Conservation (phyloP, 148 eudicot genomes). For the Persicaria maculosa region DNA sequence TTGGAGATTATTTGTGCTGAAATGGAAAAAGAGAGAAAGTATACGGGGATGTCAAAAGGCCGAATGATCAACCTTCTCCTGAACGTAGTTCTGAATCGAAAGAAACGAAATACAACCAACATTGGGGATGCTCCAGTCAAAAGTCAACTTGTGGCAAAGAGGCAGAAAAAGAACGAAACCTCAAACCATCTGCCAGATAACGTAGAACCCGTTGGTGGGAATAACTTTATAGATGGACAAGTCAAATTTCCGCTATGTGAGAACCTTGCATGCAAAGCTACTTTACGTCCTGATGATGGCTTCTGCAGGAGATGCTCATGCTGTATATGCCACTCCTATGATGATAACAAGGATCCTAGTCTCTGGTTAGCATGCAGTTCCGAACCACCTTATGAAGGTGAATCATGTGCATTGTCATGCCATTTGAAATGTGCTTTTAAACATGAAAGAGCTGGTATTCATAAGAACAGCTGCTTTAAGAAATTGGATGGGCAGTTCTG, state of each 20-base stretch:
- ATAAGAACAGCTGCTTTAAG: slow-evolving; percentile 22
- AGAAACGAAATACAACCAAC: slow-evolving; percentile 18
- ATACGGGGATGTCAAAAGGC: slow-evolving; percentile 36
- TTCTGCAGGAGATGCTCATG: slow-evolving; percentile 64
- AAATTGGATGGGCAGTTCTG: slow-evolving; percentile 43
- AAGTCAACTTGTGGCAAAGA: slow-evolving; percentile 25
- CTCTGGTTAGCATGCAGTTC: slow-evolving; percentile 51
- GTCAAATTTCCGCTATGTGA: slow-evolving; percentile 25
- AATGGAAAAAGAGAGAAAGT: slow-evolving; percentile 51
- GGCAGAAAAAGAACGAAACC: slow-evolving; percentile 33
- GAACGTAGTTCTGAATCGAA: slow-evolving; percentile 28
- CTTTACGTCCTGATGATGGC: slow-evolving; percentile 26
- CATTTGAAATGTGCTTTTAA: slow-evolving; percentile 47
- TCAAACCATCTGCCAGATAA: slow-evolving; percentile 11
- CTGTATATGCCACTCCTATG: slow-evolving; percentile 45
- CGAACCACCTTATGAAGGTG: slow-evolving; percentile 23
- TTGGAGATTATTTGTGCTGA: slow-evolving; percentile 57
- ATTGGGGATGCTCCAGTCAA: slow-evolving; percentile 16
- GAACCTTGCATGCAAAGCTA: slow-evolving; percentile 48
- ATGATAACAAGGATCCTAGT: slow-evolving; percentile 64
- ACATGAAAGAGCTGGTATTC: slow-evolving; percentile 36
- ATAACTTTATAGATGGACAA: slow-evolving; percentile 10
- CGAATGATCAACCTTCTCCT: slow-evolving; percentile 49
- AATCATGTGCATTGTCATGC: slow-evolving; percentile 45
- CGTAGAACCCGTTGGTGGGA: slow-evolving; percentile 10